These are phyloP conservation scores for Populus euphratica DNA, from an alignment of 345 rosid species.

Conservation along the genomic window DNA sequence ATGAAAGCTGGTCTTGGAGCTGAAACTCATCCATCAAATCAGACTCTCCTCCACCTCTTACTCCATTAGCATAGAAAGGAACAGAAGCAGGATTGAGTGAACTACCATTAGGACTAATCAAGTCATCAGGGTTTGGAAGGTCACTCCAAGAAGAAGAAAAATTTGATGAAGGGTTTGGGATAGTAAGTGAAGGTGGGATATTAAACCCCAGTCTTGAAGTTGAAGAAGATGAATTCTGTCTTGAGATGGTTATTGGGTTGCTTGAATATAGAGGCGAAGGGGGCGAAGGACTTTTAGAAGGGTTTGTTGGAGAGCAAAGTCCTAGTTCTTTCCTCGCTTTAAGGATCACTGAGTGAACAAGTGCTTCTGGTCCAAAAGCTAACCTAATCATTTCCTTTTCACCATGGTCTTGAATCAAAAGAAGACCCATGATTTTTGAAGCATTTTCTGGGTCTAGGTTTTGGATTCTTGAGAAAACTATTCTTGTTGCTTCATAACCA, in stretches of 20 bases:
- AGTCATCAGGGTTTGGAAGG: slow-evolving; percentile 46
- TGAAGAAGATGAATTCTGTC: slow-evolving; percentile 38
- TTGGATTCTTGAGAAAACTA: slow-evolving; percentile 80
- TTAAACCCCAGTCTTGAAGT: slow-evolving; percentile 33
- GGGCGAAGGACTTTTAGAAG: slow-evolving; percentile 49
- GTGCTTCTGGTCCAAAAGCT: slow-evolving; percentile 83
- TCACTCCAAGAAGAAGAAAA: slow-evolving; percentile 43
- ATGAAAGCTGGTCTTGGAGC: slow-evolving; percentile 60
- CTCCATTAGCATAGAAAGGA: slow-evolving; percentile 49
- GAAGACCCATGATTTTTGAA: slow-evolving; percentile 88
- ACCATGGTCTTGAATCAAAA: slow-evolving; percentile 87
- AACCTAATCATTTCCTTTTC: slow-evolving; percentile 92
- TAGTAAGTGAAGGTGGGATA: slow-evolving; percentile 38
- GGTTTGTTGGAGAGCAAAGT: slow-evolving; percentile 35
- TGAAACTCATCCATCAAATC: slow-evolving; percentile 63
- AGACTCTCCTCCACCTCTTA: slow-evolving; percentile 44
- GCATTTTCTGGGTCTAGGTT: slow-evolving; percentile 80
- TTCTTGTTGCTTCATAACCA: slow-evolving; percentile 84
- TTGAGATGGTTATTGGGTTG: slow-evolving; percentile 33
- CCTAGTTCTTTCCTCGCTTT: slow-evolving; percentile 71
- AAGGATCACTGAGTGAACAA: slow-evolving; percentile 63
- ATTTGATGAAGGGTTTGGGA: slow-evolving; percentile 39
- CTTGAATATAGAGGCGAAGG: slow-evolving; percentile 40
- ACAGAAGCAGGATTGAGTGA: slow-evolving; percentile 61
- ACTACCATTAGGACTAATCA: slow-evolving; percentile 40